phyloP scores from a whole-genome alignment of 148 eudicot species.

The Hydrangea macrophylla region DNA sequence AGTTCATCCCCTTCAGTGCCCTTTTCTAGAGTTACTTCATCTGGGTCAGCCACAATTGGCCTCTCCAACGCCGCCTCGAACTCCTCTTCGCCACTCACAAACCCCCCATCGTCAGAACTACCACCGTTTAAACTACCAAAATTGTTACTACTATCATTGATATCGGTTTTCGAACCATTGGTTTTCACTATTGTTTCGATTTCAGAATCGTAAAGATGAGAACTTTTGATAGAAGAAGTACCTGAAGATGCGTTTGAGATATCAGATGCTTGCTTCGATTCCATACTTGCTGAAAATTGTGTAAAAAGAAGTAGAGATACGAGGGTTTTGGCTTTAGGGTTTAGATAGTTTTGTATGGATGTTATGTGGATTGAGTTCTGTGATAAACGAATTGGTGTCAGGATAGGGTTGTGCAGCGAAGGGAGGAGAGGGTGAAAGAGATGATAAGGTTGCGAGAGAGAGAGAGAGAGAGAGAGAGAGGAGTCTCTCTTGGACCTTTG shows the following conservation, averaged over 20 bases:
- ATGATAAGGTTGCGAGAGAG: conserved; percentile 15
- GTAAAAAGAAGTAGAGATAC: too few relatives aligned
- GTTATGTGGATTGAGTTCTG: background rate
- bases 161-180: background rate
- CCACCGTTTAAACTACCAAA: conserved; percentile 19
- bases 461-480: too few relatives aligned
- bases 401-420: background rate
- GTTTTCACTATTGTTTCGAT: conserved; percentile 4
- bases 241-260: conserved; percentile 14
- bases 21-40: conserved; percentile 19
- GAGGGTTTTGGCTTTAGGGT: too few relatives aligned
- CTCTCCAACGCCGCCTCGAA: conserved; percentile 33
- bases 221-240: conserved; percentile 8
- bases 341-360: too few relatives aligned
- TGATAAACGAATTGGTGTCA: background rate
- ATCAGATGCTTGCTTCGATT: conserved; percentile 18
- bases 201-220: conserved; percentile 4
- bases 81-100: conserved; percentile 50
- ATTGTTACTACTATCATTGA: conserved; percentile 8
- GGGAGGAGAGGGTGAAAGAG: background rate
- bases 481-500: background rate
- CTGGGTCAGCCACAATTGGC: conserved; percentile 25
- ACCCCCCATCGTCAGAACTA: conserved; percentile 40
- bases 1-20: conserved; percentile 11
- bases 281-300: conserved; percentile 17